These are phyloP conservation scores for Fusarium kyushuense DNA, from an alignment of 2,329 filamentous ascomycete genomes.

Conservation along the genomic window DNA sequence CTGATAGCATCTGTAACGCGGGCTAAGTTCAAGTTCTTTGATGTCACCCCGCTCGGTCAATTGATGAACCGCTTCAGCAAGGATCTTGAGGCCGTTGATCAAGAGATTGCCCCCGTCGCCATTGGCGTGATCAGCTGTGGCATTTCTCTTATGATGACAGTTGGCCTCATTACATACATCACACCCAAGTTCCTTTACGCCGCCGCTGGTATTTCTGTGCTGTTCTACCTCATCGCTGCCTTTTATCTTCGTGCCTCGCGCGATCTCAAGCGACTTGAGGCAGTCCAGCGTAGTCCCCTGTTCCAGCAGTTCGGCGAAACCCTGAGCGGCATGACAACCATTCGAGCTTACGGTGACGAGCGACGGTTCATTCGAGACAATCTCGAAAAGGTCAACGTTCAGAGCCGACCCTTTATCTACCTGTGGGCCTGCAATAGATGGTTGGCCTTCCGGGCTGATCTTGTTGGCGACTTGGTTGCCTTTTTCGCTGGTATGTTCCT, in stretches of 20 bases:
- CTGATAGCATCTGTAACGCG: constrained; percentile 84
- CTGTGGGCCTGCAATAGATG: constrained; percentile 97
- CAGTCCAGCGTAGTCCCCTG: constrained; percentile 90
- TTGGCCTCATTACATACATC: constrained; percentile 86
- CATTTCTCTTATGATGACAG: constrained; percentile 81
- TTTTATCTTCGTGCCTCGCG: constrained; percentile 95
- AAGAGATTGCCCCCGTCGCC: constrained; percentile 93
- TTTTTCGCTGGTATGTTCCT: constrained; percentile 96
- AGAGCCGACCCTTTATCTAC: constrained; percentile 94
- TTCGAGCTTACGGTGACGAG: constrained; percentile 95
- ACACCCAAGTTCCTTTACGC: constrained; percentile 93
- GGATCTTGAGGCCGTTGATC: constrained; percentile 93
- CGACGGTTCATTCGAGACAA: constrained; percentile 95
- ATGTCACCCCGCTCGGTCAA: constrained; percentile 93
- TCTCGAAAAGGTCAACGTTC: constrained; percentile 85
- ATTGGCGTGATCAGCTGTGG: constrained; percentile 78
- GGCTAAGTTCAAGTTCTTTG: constrained; percentile 97
- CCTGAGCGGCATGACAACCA: constrained; percentile 92
- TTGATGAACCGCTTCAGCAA: constrained; percentile 99
- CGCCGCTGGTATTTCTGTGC: constrained; percentile 81
- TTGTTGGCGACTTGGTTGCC: constrained; percentile 88
- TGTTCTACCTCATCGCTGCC: constrained; percentile 85
- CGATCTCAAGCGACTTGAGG: constrained; percentile 94
- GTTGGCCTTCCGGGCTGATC: constrained; percentile 92
- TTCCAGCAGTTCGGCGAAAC: constrained; percentile 99